phyloP scores from a whole-genome alignment of 345 rosid species.

The Turritis glabra region DNA sequence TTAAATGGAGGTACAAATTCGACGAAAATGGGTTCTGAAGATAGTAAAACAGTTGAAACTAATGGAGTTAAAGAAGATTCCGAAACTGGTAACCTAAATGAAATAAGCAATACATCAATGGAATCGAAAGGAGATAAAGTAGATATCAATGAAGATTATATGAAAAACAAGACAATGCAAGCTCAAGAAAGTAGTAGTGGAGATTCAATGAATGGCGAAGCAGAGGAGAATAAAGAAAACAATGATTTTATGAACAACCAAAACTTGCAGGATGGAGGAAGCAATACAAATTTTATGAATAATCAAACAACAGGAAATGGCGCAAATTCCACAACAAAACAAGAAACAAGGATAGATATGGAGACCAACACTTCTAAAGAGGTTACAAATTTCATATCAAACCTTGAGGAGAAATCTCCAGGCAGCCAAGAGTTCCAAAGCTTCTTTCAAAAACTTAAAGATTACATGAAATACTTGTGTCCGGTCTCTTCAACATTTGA shows the following conservation, averaged over 20 bases:
- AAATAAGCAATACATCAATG: background rate
- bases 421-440: constrained; percentile 31
- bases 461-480: constrained; percentile 21
- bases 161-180: constrained; percentile 7
- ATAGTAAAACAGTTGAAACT: background rate
- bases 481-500: constrained; percentile 29
- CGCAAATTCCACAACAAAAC: background rate
- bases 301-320: background rate
- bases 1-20: background rate
- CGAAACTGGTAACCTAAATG: background rate
- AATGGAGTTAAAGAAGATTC: background rate
- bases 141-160: background rate
- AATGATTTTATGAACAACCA: constrained; percentile 2
- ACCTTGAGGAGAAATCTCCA: constrained; percentile 35
- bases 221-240: background rate
- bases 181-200: background rate
- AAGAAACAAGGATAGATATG: background rate
- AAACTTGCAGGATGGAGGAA: background rate
- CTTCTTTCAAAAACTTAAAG: constrained; percentile 36
- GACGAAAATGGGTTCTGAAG: background rate
- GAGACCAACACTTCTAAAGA: constrained; percentile 27
- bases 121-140: background rate
- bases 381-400: constrained; percentile 34
- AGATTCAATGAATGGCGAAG: constrained; percentile 8
- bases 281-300: background rate